Conservation (phyloP, 306 rosid genomes). For the Cajanus cajan region DNA sequence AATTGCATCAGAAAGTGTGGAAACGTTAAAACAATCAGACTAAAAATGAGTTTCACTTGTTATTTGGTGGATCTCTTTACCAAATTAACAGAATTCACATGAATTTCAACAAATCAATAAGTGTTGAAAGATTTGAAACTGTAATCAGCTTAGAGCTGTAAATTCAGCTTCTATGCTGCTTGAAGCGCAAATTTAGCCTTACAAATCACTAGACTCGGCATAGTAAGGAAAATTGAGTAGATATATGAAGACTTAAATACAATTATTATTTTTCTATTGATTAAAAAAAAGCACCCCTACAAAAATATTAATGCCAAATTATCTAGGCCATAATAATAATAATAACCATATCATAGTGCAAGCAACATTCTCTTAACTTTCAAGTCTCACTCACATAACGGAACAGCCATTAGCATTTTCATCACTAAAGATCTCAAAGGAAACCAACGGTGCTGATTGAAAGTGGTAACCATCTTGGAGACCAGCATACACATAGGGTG, state of each 20-base stretch:
- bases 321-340: background rate
- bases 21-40: too few relatives aligned
- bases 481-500: slow-evolving; percentile 44
- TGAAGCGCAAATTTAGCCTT: background rate
- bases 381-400: slow-evolving; percentile 67
- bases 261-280: too few relatives aligned
- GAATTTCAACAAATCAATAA: background rate
- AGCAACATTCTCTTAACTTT: background rate
- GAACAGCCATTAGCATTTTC: slow-evolving; percentile 77
- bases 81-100: background rate
- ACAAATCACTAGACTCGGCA: too few relatives aligned
- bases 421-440: slow-evolving; percentile 74
- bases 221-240: too few relatives aligned
- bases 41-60: background rate
- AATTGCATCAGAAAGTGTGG: background rate
- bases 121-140: too few relatives aligned
- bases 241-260: too few relatives aligned
- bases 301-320: slow-evolving; percentile 6
- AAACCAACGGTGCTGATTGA: slow-evolving; percentile 40
- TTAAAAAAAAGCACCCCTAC: background rate
- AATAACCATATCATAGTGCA: background rate
- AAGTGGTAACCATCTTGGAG: slow-evolving; percentile 27
- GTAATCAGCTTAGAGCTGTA: too few relatives aligned
- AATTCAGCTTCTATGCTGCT: background rate
- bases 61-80: background rate